Conservation (phyloP, 1,284 basidiomycete genomes). For the Blastosporella zonata region DNA sequence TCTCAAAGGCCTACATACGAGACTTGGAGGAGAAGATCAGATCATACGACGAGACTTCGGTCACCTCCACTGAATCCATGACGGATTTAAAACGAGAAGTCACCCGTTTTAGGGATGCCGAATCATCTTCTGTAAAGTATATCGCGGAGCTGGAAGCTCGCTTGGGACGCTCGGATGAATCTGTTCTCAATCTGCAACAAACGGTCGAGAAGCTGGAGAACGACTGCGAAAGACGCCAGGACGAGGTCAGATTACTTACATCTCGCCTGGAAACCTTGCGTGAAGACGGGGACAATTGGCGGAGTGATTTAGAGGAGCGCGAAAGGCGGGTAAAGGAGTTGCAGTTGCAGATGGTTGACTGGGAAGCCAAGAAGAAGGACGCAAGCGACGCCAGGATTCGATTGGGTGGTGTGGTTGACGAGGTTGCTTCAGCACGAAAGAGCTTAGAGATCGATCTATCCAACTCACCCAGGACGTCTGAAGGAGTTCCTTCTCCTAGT, state of each 20-base stretch:
- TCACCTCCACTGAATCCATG: constrained; percentile 74
- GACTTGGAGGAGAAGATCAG: constrained; percentile 92
- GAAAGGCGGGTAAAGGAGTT: constrained; percentile 74
- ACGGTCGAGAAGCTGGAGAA: constrained; percentile 77
- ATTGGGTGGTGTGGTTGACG: constrained; percentile 62
- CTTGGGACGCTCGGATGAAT: constrained; percentile 77
- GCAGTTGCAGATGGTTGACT: constrained; percentile 73
- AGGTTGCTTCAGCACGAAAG: constrained; percentile 69
- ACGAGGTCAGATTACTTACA: constrained; percentile 71
- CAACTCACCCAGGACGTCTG: constrained; percentile 17
- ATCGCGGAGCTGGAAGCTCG: constrained; percentile 89
- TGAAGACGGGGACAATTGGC: constrained; percentile 69
- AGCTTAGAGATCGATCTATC: constrained; percentile 51
- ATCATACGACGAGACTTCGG: constrained; percentile 72
- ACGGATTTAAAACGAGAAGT: constrained; percentile 85
- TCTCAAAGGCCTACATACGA: constrained; percentile 76
- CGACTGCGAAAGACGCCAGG: constrained; percentile 68
- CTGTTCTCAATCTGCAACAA: constrained; percentile 61
- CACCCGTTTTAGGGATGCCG: constrained; percentile 71
- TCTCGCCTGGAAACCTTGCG: constrained; percentile 69
- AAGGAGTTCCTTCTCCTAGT: constrained; percentile 13
- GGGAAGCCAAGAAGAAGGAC: constrained; percentile 66
- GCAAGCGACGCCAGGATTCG: constrained; percentile 63
- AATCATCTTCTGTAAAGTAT: constrained; percentile 72
- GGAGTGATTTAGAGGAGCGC: constrained; percentile 77